Conservation (phyloP, 2,329 filamentous ascomycete genomes). For the Rhynchosporium secalis region DNA sequence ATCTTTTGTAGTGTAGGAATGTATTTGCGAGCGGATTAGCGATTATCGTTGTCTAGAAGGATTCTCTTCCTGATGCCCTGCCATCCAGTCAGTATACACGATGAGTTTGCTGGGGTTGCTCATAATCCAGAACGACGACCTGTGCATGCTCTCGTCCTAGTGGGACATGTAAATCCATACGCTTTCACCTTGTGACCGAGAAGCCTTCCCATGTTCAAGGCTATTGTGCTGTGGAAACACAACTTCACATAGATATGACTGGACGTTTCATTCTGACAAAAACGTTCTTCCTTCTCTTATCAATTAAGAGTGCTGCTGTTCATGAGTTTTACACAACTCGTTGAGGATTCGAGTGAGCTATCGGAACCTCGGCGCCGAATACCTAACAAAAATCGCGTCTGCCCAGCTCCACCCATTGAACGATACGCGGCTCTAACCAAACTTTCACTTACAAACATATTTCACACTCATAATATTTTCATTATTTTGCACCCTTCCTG, state of each 20-base stretch:
- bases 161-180: too few species aligned
- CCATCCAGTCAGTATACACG: background rate
- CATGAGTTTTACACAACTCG: too few species aligned
- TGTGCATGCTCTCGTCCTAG: too few species aligned
- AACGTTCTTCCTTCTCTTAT: too few species aligned
- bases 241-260: too few species aligned
- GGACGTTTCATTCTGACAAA: too few species aligned
- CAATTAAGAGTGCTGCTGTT: too few species aligned
- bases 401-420: background rate
- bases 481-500: background rate
- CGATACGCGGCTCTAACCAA: background rate
- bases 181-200: too few species aligned
- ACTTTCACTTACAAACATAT: background rate
- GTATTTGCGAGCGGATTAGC: constrained; percentile 19
- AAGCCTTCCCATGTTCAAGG: too few species aligned
- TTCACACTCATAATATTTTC: background rate
- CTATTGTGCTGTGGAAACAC: too few species aligned
- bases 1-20: constrained; percentile 23
- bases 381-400: constrained; percentile 16
- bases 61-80: background rate
- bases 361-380: constrained; percentile 9
- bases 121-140: too few species aligned
- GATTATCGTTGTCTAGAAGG: background rate
- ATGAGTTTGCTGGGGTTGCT: too few species aligned
- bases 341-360: background rate